These are phyloP conservation scores for Arctium lappa DNA, from an alignment of 129 eudicot species.

Conservation along the genomic window DNA sequence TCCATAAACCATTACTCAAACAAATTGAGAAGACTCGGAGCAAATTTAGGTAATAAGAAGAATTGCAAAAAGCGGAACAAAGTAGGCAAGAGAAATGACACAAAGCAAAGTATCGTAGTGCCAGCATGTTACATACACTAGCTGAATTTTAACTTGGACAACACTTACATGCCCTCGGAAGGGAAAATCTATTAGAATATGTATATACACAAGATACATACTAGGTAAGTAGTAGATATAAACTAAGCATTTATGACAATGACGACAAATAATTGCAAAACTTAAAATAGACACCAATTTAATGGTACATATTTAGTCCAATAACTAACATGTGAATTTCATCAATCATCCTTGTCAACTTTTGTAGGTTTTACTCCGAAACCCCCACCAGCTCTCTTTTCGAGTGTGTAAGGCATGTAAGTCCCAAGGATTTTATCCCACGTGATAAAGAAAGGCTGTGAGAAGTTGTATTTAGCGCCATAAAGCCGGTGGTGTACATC, in stretches of 20 bases:
- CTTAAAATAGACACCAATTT: not conserved
- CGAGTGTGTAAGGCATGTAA: slow-evolving; percentile 76
- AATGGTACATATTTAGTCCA: not conserved
- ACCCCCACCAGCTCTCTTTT: slow-evolving; percentile 74
- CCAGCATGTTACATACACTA: slow-evolving; percentile 25
- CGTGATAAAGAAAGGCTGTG: slow-evolving; percentile 85
- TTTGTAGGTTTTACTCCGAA: slow-evolving; percentile 77
- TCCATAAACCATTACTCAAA: not conserved
- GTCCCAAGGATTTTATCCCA: slow-evolving; percentile 90
- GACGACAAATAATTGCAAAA: not conserved
- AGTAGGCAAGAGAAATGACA: not conserved
- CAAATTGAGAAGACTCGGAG: not conserved
- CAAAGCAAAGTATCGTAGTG: not conserved
- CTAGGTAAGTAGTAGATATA: slow-evolving; percentile 1
- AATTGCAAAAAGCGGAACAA: not conserved
- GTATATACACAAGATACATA: slow-evolving; percentile 1
- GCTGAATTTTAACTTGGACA: not conserved
- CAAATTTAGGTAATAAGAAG: not conserved
- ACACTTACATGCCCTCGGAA: slow-evolving; percentile 3
- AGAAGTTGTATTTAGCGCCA: slow-evolving; percentile 82
- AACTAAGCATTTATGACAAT: slow-evolving; percentile 18
- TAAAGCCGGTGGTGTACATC: slow-evolving; percentile 92
- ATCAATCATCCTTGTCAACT: slow-evolving; percentile 57
- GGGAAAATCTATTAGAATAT: not conserved
- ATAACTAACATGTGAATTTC: not conserved